phyloP scores from a whole-genome alignment of 2,329 filamentous ascomycete species.

The Ceratocystis lukuohia region DNA sequence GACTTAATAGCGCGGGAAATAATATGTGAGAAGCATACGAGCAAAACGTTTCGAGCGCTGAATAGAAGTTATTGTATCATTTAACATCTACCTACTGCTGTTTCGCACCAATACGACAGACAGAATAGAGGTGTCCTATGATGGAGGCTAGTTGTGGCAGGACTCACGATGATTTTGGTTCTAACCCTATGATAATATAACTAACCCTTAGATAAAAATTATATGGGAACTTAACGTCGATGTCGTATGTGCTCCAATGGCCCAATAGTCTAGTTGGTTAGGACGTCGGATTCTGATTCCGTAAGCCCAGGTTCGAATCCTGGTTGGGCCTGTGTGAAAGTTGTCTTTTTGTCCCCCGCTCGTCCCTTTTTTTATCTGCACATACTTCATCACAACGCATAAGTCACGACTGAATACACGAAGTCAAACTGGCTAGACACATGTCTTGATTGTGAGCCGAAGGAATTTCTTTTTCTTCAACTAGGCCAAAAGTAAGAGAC shows the following conservation, averaged over 20 bases:
- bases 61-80: too few species aligned
- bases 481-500: background rate
- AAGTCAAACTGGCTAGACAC: background rate
- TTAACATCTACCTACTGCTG: too few species aligned
- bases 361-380: background rate
- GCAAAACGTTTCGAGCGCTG: too few species aligned
- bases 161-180: too few species aligned
- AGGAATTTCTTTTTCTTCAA: background rate
- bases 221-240: background rate
- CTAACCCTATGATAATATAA: rapidly evolving
- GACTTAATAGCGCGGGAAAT: too few species aligned
- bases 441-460: conserved; percentile 5
- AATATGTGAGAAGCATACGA: too few species aligned
- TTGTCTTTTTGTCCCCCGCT: background rate
- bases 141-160: too few species aligned
- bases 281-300: conserved; percentile 17
- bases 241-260: too few species aligned
- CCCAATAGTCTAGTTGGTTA: conserved; percentile 19
- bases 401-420: background rate
- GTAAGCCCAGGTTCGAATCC: conserved; percentile 18
- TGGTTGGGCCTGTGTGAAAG: conserved; percentile 9
- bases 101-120: too few species aligned
- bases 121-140: too few species aligned
- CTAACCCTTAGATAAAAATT: too few species aligned
- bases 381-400: background rate